phyloP scores from a whole-genome alignment of 495 filamentous ascomycete genomes.

The Cenococcum geophilum region DNA sequence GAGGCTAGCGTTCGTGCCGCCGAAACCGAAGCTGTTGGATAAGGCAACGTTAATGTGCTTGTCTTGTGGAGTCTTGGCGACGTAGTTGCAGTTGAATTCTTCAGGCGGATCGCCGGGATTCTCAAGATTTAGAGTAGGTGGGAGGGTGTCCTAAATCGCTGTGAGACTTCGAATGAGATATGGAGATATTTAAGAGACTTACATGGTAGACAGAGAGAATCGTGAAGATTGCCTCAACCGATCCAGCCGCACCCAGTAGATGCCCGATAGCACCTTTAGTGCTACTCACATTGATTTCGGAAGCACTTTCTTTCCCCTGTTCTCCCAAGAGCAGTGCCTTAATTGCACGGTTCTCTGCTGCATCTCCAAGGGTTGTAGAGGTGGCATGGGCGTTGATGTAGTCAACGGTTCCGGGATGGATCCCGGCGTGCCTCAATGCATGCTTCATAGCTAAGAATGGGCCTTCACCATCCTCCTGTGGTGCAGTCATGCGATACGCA shows the following conservation, averaged over 20 bases:
- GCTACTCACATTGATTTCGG: conserved; percentile 76
- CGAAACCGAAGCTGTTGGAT: conserved; percentile 97
- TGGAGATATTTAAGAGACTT: conserved; percentile 37
- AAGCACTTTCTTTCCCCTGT: conserved; percentile 55
- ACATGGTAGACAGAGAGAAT: conserved; percentile 72
- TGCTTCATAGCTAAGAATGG: conserved; percentile 79
- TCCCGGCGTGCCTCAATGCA: conserved; percentile 65
- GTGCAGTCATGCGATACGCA: conserved; percentile 88
- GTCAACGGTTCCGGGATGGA: conserved; percentile 65
- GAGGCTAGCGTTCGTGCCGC: conserved; percentile 88
- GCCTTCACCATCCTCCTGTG: conserved; percentile 71
- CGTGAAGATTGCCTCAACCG: conserved; percentile 80
- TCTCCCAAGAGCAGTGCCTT: conserved; percentile 67
- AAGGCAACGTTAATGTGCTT: conserved; percentile 67
- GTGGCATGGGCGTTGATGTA: conserved; percentile 98
- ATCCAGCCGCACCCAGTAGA: conserved; percentile 83
- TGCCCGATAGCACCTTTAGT: conserved; percentile 93
- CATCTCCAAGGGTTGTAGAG: conserved; percentile 75
- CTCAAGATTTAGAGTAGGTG: conserved; percentile 80
- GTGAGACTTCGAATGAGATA: conserved; percentile 24
- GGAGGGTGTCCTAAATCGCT: conserved; percentile 59
- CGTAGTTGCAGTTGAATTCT: conserved; percentile 82
- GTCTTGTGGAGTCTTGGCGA: conserved; percentile 63
- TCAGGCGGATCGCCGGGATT: conserved; percentile 47
- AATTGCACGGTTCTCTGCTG: conserved; percentile 82